phyloP scores from a whole-genome alignment of 2,329 filamentous ascomycete genomes.

The Sarocladium kiliense region DNA sequence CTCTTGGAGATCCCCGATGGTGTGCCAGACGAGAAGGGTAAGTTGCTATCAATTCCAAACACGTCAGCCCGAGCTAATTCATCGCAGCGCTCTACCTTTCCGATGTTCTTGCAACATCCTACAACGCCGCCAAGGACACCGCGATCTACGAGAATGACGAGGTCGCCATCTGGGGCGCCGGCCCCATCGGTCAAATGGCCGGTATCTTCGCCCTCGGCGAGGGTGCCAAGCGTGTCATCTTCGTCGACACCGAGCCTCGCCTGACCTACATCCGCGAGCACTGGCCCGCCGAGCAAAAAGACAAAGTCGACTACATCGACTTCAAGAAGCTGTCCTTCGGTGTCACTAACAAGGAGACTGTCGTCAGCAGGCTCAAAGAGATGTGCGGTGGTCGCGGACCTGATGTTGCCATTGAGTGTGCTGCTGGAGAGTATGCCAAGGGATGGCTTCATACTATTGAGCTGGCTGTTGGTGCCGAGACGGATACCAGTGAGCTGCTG shows the following conservation, averaged over 20 bases:
- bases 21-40: conserved; percentile 77
- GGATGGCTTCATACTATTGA: conserved; percentile 56
- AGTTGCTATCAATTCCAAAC: conserved; percentile 13
- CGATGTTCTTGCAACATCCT: conserved; percentile 74
- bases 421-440: conserved; percentile 56
- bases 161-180: conserved; percentile 81
- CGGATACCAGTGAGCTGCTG: conserved; percentile 75
- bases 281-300: conserved; percentile 42
- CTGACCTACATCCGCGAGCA: conserved; percentile 62
- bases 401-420: conserved; percentile 67
- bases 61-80: too few relatives aligned
- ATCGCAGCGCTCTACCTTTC: conserved; percentile 65
- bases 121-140: conserved; percentile 79
- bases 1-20: conserved; percentile 71
- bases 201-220: conserved; percentile 70
- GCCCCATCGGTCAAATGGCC: conserved; percentile 81
- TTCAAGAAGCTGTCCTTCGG: conserved; percentile 56
- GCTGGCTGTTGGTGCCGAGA: conserved; percentile 63
- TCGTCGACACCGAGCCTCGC: conserved; percentile 70
- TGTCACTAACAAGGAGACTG: conserved; percentile 52
- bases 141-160: conserved; percentile 71
- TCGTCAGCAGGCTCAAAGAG: conserved; percentile 69
- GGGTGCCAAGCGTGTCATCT: conserved; percentile 69
- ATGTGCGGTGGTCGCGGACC: conserved; percentile 67
- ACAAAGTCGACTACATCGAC: conserved; percentile 63